A percentile compares a stretch with the other conserved stretches of the same genome.
phyloP scores from a whole-genome alignment of 768 basidiomycete species.

The Pisolithus albus region DNA sequence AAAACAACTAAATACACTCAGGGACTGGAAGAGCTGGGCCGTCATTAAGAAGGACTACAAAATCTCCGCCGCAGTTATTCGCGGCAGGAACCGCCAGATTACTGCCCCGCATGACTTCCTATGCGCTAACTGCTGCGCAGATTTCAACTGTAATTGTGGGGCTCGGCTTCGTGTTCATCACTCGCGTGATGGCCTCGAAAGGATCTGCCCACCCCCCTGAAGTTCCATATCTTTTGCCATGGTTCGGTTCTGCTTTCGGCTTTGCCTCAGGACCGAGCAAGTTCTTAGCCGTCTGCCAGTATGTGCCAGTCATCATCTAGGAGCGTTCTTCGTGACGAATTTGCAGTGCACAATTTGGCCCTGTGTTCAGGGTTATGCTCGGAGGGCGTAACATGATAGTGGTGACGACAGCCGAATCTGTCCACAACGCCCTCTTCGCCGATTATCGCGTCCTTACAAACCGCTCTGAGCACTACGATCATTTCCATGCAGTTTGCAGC shows the following conservation, averaged over 20 bases:
- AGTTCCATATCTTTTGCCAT: constrained; percentile 9
- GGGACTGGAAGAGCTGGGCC: too few species aligned
- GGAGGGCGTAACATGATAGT: constrained; percentile 13
- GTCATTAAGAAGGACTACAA: too few species aligned
- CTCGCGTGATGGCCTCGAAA: too few species aligned
- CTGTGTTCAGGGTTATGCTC: constrained; percentile 11
- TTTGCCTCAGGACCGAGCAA: constrained; percentile 11
- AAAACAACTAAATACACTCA: too few species aligned
- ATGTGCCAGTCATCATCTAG: background rate
- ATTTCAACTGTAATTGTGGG: too few species aligned
- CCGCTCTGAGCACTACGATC: constrained; percentile 6
- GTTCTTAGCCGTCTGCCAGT: constrained; percentile 17
- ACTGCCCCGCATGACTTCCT: too few species aligned
- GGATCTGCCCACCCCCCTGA: background rate
- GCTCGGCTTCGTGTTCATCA: too few species aligned
- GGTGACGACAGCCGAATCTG: constrained; percentile 10
- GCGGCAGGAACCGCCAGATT: too few species aligned
- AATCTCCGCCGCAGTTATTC: too few species aligned
- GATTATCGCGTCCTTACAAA: constrained; percentile 6
- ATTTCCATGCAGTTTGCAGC: constrained; percentile 3
- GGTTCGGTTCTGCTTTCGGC: constrained; percentile 12
- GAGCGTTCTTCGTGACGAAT: too few species aligned
- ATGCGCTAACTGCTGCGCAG: too few species aligned
- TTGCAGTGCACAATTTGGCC: constrained; percentile 2
- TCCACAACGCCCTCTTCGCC: constrained; percentile 8